Conservation (phyloP, 305 asterid genomes). For the Fraxinus sp. region DNA sequence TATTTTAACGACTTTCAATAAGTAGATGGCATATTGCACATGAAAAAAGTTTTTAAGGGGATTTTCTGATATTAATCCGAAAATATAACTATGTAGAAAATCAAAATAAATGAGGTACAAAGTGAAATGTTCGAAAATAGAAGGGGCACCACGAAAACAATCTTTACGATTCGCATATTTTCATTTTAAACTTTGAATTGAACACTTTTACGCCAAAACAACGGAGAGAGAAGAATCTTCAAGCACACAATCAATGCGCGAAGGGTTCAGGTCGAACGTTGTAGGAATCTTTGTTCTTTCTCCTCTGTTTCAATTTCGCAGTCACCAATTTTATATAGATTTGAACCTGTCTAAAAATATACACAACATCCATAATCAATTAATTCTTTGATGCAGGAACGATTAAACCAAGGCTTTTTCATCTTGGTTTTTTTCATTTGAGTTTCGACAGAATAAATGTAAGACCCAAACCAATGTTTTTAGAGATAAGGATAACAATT, state of each 20-base stretch:
- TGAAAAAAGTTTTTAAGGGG: too few species aligned
- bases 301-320: neutral
- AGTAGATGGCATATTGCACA: too few species aligned
- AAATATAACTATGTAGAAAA: too few species aligned
- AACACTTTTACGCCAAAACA: conserved; percentile 26
- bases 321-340: neutral
- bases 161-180: neutral
- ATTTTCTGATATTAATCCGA: too few species aligned
- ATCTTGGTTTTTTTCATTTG: neutral
- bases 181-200: conserved; percentile 37
- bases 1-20: too few species aligned
- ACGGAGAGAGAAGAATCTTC: conserved; percentile 4
- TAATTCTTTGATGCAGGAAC: conserved; percentile 16
- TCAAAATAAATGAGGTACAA: neutral
- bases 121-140: neutral
- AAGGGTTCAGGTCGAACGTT: conserved; percentile 29
- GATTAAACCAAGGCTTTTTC: conserved; percentile 23
- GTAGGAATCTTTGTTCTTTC: conserved; percentile 38
- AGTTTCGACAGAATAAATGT: conserved; percentile 10
- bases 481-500: neutral
- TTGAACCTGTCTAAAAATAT: neutral
- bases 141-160: neutral
- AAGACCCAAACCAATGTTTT: neutral
- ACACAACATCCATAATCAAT: neutral
- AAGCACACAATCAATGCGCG: conserved; percentile 22